phyloP scores from a whole-genome alignment of 306 rosid genomes.

The Dryas octopetala region DNA sequence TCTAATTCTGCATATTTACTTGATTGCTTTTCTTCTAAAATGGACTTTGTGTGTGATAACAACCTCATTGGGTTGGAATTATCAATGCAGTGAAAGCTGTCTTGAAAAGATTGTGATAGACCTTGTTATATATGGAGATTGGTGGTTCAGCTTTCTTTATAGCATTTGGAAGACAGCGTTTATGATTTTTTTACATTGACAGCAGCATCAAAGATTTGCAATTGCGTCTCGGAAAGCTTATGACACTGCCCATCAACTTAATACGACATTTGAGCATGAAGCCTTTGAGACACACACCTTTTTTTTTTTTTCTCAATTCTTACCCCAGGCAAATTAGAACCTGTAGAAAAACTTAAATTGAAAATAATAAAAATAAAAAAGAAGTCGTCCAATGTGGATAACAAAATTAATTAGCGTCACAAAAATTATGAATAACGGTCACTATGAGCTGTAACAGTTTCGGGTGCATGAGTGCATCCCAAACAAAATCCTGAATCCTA shows the following conservation, averaged over 20 bases:
- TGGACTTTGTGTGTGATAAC: not conserved
- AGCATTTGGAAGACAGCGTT: too few relatives aligned
- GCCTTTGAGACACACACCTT: too few relatives aligned
- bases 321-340: not conserved
- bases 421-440: slow-evolving; percentile 23
- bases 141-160: not conserved
- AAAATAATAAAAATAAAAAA: not conserved
- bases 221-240: too few relatives aligned
- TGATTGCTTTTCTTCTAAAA: not conserved
- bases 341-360: not conserved
- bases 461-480: not conserved
- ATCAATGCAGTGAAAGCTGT: not conserved
- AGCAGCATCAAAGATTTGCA: too few relatives aligned
- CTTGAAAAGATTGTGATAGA: not conserved
- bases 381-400: slow-evolving; percentile 1
- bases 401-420: slow-evolving; percentile 35
- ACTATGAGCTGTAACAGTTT: slow-evolving; percentile 16
- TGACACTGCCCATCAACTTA: too few relatives aligned
- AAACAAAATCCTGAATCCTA: not conserved
- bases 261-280: too few relatives aligned
- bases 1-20: not conserved
- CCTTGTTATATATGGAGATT: not conserved
- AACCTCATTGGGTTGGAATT: not conserved
- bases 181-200: too few relatives aligned
- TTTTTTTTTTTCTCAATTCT: too few relatives aligned